Conservation (phyloP, 2,329 filamentous ascomycete species). For the Graphiopsis chlorocephala region DNA sequence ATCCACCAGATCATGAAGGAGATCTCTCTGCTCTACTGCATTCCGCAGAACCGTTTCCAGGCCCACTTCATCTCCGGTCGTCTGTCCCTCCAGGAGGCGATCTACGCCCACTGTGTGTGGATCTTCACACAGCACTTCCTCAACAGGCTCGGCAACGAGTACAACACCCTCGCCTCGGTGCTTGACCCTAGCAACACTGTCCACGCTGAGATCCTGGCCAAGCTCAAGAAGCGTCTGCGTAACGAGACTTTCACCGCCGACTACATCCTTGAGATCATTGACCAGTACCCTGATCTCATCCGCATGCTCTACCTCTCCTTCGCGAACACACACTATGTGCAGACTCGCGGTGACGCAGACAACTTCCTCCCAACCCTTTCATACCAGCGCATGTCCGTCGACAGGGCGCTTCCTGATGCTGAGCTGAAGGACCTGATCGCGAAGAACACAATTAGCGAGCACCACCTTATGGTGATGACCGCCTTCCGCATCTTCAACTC, state of each 20-base stretch:
- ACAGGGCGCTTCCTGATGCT: constrained; percentile 72
- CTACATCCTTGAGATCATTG: constrained; percentile 97
- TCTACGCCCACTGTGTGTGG: constrained; percentile 96
- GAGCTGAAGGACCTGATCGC: constrained; percentile 74
- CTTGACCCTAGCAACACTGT: constrained; percentile 77
- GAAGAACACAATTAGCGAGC: constrained; percentile 81
- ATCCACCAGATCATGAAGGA: constrained; percentile 99
- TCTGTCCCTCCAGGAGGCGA: constrained; percentile 90
- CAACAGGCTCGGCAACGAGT: constrained; percentile 90
- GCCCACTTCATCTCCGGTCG: constrained; percentile 79
- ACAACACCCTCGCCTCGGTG: constrained; percentile 78
- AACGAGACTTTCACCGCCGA: constrained; percentile 97
- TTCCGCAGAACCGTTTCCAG: constrained; percentile 96
- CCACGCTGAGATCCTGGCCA: constrained; percentile 83
- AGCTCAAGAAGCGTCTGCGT: constrained; percentile 91
- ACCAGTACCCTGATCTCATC: constrained; percentile 81
- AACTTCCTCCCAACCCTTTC: constrained; percentile 70
- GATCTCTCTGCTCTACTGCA: constrained; percentile 92
- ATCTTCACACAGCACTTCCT: constrained; percentile 98
- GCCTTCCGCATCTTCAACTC: constrained; percentile 96
- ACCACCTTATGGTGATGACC: constrained; percentile 97
- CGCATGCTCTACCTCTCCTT: constrained; percentile 88
- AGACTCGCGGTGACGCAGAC: constrained; percentile 61
- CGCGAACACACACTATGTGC: constrained; percentile 78
- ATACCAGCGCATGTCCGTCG: constrained; percentile 63